phyloP scores from a whole-genome alignment of 192 early-diverging fungal species.

The Podila clonocystis region DNA sequence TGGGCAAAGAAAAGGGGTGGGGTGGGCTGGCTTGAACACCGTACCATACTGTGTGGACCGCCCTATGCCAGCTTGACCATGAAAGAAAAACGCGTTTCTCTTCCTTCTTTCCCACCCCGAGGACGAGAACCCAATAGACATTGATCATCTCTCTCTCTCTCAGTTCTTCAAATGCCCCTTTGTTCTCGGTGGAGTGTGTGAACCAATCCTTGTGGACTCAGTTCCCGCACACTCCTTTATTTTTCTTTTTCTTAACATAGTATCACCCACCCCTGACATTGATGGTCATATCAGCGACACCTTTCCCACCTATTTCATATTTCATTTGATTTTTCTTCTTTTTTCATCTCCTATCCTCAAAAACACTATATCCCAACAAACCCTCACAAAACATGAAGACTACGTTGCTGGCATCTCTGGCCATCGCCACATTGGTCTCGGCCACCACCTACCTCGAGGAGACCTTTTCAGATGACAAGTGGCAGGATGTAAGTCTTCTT shows the following conservation, averaged over 20 bases:
- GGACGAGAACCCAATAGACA: background rate
- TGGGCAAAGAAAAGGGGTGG: too few relatives aligned
- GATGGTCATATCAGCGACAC: background rate
- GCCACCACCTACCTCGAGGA: constrained; percentile 76
- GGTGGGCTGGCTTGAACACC: too few relatives aligned
- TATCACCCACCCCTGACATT: background rate
- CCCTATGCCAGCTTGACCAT: too few relatives aligned
- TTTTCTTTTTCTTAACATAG: background rate
- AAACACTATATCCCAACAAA: background rate
- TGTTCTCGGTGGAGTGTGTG: background rate
- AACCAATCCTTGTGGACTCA: background rate
- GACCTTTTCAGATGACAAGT: constrained; percentile 71
- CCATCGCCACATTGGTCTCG: constrained; percentile 41
- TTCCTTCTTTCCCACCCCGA: background rate
- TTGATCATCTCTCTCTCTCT: background rate
- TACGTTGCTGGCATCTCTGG: constrained; percentile 16
- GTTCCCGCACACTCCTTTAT: background rate
- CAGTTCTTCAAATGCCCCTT: background rate
- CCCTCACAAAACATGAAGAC: background rate
- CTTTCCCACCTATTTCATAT: background rate
- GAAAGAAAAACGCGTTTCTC: too few relatives aligned
- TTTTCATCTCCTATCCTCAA: too few relatives aligned
- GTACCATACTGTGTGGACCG: too few relatives aligned
- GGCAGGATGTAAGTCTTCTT: constrained; percentile 50
- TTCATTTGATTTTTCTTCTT: background rate